Conservation (phyloP, 371 early-diverging fungal genomes). For the Mortierella sp. region DNA sequence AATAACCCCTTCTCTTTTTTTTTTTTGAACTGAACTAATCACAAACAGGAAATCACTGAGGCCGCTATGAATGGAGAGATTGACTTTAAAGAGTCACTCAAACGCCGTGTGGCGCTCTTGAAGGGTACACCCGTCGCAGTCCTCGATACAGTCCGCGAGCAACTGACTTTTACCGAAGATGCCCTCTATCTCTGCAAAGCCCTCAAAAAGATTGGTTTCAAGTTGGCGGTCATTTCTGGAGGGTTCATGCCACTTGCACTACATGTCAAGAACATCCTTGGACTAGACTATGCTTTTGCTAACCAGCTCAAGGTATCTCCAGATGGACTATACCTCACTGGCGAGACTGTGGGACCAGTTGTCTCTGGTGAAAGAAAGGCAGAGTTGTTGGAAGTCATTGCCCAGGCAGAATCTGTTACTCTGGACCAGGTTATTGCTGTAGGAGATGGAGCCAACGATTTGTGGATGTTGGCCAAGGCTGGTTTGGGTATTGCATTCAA, state of each 20-base stretch:
- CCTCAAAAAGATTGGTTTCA: slow-evolving; percentile 92
- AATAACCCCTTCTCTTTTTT: slow-evolving; percentile 1
- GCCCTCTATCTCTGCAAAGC: slow-evolving; percentile 88
- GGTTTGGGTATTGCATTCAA: slow-evolving; percentile 99
- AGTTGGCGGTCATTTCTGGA: slow-evolving; percentile 95
- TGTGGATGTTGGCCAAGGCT: slow-evolving; percentile 97
- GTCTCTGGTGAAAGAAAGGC: slow-evolving; percentile 95
- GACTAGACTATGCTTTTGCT: slow-evolving; percentile 97
- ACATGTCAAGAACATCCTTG: slow-evolving; percentile 90
- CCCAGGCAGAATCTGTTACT: slow-evolving; percentile 90
- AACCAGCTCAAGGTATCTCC: slow-evolving; percentile 91
- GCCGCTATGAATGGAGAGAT: slow-evolving; percentile 97
- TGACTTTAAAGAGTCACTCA: slow-evolving; percentile 94
- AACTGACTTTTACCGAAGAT: slow-evolving; percentile 92
- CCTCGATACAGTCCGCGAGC: slow-evolving; percentile 80
- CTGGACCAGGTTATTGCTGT: slow-evolving; percentile 96
- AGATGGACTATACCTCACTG: slow-evolving; percentile 87
- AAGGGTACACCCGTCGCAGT: slow-evolving; percentile 88
- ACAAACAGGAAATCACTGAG: slow-evolving; percentile 91
- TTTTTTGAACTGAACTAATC: no score
- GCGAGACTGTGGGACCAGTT: slow-evolving; percentile 88
- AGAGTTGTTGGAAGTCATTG: slow-evolving; percentile 93
- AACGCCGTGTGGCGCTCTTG: slow-evolving; percentile 88
- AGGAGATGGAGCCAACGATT: slow-evolving; percentile 99
- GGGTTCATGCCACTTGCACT: slow-evolving; percentile 95